Conservation (phyloP, 2,329 filamentous ascomycete genomes). For the Epichloe aotearoae region DNA sequence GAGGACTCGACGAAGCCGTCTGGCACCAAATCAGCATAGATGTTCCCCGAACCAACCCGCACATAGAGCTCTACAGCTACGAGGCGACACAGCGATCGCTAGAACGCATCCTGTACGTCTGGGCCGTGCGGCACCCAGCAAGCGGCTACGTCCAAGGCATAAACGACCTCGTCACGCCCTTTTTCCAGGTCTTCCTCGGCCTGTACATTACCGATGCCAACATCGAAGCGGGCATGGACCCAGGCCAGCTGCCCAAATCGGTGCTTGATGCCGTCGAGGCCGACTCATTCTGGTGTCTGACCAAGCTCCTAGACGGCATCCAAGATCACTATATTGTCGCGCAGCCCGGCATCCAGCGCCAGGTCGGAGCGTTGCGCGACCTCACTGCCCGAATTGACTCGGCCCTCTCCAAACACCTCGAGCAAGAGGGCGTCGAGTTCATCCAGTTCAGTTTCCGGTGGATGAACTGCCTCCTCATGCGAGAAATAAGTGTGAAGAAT, state of each 20-base stretch:
- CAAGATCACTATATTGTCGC: slow-evolving; percentile 99
- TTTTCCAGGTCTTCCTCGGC: slow-evolving; percentile 94
- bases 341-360: slow-evolving; percentile 89
- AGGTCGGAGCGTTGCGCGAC: slow-evolving; percentile 79
- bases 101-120: slow-evolving; percentile 90
- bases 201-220: slow-evolving; percentile 91
- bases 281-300: slow-evolving; percentile 96
- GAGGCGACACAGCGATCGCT: slow-evolving; percentile 90
- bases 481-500: slow-evolving; percentile 91
- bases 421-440: slow-evolving; percentile 87
- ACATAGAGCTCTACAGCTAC: slow-evolving; percentile 88
- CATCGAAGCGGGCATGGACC: slow-evolving; percentile 91
- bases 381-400: slow-evolving; percentile 83
- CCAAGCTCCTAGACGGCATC: slow-evolving; percentile 94
- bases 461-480: slow-evolving; percentile 99
- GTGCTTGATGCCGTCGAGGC: slow-evolving; percentile 95
- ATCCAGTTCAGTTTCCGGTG: slow-evolving; percentile 98
- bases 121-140: slow-evolving; percentile 93
- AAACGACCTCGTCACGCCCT: slow-evolving; percentile 93
- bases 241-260: slow-evolving; percentile 76
- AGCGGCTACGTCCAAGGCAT: slow-evolving; percentile 98
- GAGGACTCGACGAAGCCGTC: slow-evolving; percentile 85
- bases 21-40: slow-evolving; percentile 99
- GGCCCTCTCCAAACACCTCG: slow-evolving; percentile 72
- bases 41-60: slow-evolving; percentile 88